phyloP scores from a whole-genome alignment of 768 basidiomycete genomes.

The Paxillus rubicundulus region DNA sequence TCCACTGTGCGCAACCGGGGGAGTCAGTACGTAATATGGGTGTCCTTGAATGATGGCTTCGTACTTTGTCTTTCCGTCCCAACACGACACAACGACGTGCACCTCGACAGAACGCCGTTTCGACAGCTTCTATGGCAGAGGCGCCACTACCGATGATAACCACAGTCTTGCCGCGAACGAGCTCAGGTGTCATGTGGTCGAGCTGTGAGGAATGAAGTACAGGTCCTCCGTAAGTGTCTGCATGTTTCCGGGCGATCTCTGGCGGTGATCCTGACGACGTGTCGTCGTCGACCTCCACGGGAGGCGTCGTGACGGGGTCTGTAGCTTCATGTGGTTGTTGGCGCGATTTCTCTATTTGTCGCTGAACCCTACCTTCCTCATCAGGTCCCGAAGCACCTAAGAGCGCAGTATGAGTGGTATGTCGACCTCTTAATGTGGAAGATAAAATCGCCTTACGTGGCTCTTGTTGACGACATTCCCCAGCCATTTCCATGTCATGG shows the following conservation, averaged over 20 bases:
- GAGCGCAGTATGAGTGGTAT: neutral
- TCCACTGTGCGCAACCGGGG: slow-evolving; percentile 36
- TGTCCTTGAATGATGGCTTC: neutral
- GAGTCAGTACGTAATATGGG: neutral
- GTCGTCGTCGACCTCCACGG: neutral
- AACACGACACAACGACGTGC: slow-evolving; percentile 38
- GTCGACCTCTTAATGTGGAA: neutral
- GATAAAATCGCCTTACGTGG: neutral
- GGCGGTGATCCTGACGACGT: neutral
- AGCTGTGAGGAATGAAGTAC: slow-evolving; percentile 50
- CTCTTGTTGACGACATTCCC: neutral
- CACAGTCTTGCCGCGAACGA: slow-evolving; percentile 39
- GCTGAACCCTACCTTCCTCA: neutral
- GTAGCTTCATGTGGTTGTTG: neutral
- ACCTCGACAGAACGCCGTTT: slow-evolving; percentile 34
- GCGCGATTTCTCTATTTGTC: neutral
- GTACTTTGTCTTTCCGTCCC: slow-evolving; percentile 39
- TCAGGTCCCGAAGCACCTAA: neutral
- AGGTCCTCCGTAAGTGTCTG: slow-evolving; percentile 11
- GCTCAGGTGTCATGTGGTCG: slow-evolving; percentile 32
- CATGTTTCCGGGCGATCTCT: neutral
- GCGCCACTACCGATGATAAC: slow-evolving; percentile 54
- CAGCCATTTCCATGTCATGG: slow-evolving; percentile 3
- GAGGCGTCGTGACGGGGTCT: neutral
- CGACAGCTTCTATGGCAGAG: slow-evolving; percentile 48